phyloP scores from a whole-genome alignment of 2,329 filamentous ascomycete species.

The Colletotrichum cordylinicola region DNA sequence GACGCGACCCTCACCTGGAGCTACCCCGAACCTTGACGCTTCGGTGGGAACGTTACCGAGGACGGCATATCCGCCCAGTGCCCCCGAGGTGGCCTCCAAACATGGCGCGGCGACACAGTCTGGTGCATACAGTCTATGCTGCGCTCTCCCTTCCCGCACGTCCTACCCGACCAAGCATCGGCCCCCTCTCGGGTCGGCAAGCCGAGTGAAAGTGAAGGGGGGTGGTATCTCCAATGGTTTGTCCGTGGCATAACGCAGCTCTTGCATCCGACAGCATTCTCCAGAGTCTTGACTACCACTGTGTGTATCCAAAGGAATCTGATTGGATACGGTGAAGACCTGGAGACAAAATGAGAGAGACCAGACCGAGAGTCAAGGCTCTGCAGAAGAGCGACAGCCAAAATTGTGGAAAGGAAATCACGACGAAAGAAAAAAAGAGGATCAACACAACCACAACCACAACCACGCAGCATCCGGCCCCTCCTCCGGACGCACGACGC shows the following conservation, averaged over 20 bases:
- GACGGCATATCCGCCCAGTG: background rate
- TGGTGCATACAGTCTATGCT: background rate
- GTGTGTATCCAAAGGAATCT: background rate
- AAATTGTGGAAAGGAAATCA: background rate
- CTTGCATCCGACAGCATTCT: background rate
- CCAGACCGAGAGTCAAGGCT: background rate
- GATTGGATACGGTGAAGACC: background rate
- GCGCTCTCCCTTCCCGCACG: background rate
- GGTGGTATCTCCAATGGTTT: background rate
- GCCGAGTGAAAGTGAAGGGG: background rate
- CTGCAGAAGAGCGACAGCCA: background rate
- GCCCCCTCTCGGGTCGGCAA: background rate
- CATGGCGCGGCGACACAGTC: background rate
- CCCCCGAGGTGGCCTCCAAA: background rate
- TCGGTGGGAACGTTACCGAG: slow-evolving; percentile 5
- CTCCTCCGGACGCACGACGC: slow-evolving; percentile 14
- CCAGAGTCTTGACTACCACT: no score
- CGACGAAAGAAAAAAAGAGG: background rate
- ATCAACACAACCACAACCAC: background rate
- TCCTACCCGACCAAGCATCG: background rate
- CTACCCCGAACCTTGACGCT: background rate
- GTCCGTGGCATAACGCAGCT: background rate
- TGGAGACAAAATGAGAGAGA: background rate
- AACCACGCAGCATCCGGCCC: slow-evolving; percentile 4
- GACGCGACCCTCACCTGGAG: slow-evolving; percentile 10